Evolutionary conservation across 1,139 yeast species (phyloP).

Genomic region (Kluyveromyces sp.): DNA sequence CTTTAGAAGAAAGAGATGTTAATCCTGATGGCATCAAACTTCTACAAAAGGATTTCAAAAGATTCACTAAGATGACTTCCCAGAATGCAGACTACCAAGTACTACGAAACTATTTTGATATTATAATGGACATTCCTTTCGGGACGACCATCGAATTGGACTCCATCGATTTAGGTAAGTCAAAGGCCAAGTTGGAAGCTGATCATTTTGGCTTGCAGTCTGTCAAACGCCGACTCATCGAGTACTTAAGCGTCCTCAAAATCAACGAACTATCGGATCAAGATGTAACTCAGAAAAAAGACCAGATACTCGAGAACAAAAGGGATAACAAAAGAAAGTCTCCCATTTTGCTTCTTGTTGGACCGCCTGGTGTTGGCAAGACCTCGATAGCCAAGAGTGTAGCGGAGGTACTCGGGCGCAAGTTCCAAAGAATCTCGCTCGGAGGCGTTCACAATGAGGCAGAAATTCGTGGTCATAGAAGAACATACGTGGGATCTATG

Average conservation of each 20-base stretch:
- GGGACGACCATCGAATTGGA: constrained; percentile 35
- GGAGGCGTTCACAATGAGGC: constrained; percentile 91
- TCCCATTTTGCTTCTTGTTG: constrained; percentile 76
- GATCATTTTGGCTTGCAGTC: constrained; percentile 83
- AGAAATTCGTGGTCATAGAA: constrained; percentile 84
- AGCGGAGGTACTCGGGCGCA: constrained; percentile 72
- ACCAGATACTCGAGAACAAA: neutral
- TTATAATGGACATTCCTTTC: constrained; percentile 57
- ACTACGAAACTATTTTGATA: constrained; percentile 56
- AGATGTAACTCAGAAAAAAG: constrained; percentile 7
- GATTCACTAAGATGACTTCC: constrained; percentile 49
- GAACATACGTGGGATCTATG: constrained; percentile 92
- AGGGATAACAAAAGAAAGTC: constrained; percentile 27
- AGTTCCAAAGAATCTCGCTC: constrained; percentile 75
- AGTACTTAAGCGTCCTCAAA: constrained; percentile 73
- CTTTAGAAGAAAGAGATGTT: constrained; percentile 30
- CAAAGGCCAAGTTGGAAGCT: constrained; percentile 55
- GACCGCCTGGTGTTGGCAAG: constrained; percentile 96
- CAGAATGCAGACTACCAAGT: constrained; percentile 64
- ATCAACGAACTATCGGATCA: constrained; percentile 28
- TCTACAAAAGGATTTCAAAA: constrained; percentile 49
- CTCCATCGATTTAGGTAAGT: constrained; percentile 45
- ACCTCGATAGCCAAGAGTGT: constrained; percentile 84
- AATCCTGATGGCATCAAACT: constrained; percentile 49
- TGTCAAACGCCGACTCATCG: constrained; percentile 74